A percentile compares a stretch with the other conserved stretches of the same genome.
Conservation (phyloP, 2,329 filamentous ascomycete genomes). For the Sporothrix humicola region DNA sequence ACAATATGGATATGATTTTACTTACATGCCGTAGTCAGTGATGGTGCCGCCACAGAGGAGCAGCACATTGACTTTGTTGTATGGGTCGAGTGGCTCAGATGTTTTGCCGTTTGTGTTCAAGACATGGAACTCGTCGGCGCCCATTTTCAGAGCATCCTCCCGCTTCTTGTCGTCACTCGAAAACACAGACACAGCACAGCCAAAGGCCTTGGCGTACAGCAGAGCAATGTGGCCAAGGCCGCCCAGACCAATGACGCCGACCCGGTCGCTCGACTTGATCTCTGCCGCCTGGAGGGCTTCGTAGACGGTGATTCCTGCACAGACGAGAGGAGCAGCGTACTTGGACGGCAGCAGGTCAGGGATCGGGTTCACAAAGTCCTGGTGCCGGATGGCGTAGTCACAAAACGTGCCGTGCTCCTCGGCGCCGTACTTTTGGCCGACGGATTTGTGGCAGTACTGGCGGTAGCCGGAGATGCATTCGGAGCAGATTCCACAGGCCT, state of each 20-base stretch:
- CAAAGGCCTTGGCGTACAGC: slow-evolving; percentile 57
- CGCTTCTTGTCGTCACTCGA: slow-evolving; percentile 26
- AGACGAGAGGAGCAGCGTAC: slow-evolving; percentile 30
- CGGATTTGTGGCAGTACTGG: slow-evolving; percentile 27
- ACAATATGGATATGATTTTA: too few relatives aligned
- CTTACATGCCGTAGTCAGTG: slow-evolving; percentile 11
- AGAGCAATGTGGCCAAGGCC: slow-evolving; percentile 68
- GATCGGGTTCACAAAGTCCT: slow-evolving; percentile 34
- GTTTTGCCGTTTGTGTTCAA: not conserved
- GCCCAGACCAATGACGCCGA: slow-evolving; percentile 54
- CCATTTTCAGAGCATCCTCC: not conserved
- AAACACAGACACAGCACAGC: slow-evolving; percentile 35
- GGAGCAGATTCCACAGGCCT: slow-evolving; percentile 28
- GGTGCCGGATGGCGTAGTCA: slow-evolving; percentile 31
- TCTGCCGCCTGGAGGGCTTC: slow-evolving; percentile 42
- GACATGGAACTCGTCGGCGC: not conserved
- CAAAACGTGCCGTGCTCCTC: slow-evolving; percentile 29
- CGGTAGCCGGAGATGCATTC: slow-evolving; percentile 30
- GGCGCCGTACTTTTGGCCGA: slow-evolving; percentile 30
- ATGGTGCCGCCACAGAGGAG: slow-evolving; percentile 28
- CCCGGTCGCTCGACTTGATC: slow-evolving; percentile 34
- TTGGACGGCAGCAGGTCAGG: slow-evolving; percentile 10
- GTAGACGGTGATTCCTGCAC: slow-evolving; percentile 45
- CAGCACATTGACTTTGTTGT: slow-evolving; percentile 58
- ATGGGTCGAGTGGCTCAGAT: not conserved